Percentiles rank a stretch among this genome's conserved stretches.
Conservation (phyloP, 805 yeast genomes). For the Cyberlindnera samutprakarnensis region DNA sequence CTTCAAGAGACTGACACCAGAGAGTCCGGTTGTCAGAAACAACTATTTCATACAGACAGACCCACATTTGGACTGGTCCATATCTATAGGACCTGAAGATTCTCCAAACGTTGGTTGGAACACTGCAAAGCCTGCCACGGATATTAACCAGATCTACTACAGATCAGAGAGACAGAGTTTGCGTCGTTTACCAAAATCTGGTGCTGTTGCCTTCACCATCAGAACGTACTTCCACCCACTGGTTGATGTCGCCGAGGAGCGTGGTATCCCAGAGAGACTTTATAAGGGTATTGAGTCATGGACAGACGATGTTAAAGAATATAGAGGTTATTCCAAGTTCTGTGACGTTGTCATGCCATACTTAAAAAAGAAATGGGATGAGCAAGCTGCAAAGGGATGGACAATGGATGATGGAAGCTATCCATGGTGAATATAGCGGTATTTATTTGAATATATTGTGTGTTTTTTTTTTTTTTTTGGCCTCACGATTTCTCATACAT, state of each 20-base stretch:
- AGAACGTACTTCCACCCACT: constrained; percentile 58
- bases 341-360: constrained; percentile 49
- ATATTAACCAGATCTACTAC: constrained; percentile 40
- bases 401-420: constrained; percentile 11
- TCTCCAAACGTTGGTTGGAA: constrained; percentile 53
- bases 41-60: constrained; percentile 63
- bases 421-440: constrained; percentile 2
- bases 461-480: no score
- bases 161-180: constrained; percentile 61
- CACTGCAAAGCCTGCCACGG: constrained; percentile 45
- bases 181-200: constrained; percentile 51
- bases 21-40: constrained; percentile 60
- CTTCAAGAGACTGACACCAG: constrained; percentile 47
- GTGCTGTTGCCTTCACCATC: constrained; percentile 52
- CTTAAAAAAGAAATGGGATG: constrained; percentile 37
- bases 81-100: constrained; percentile 52
- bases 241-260: constrained; percentile 47
- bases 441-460: neutral
- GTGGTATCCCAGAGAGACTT: constrained; percentile 52
- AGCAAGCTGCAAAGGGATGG: constrained; percentile 16
- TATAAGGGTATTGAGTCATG: constrained; percentile 53
- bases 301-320: constrained; percentile 51
- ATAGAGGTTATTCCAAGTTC: constrained; percentile 51
- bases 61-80: constrained; percentile 55
- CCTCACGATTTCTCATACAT: no score